A percentile compares a stretch with the other conserved stretches of the same genome.
These are phyloP conservation scores for Dioszegia aurantiaca DNA, from an alignment of 768 basidiomycete species.

Conservation along the genomic window DNA sequence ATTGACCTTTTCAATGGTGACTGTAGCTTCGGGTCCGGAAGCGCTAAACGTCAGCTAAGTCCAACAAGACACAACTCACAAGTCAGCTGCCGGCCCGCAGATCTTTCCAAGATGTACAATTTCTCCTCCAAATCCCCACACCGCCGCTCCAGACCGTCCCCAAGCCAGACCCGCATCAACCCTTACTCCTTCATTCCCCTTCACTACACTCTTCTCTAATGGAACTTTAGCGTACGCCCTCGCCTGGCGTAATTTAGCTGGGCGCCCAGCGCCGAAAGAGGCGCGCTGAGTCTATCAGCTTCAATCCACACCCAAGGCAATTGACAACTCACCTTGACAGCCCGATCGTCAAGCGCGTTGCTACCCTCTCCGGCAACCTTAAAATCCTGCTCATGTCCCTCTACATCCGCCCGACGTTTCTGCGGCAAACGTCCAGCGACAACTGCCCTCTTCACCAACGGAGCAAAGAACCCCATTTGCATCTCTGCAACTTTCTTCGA, in stretches of 20 bases:
- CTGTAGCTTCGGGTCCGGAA: constrained; percentile 23
- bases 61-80: constrained; percentile 54
- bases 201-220: constrained; percentile 59
- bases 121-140: constrained; percentile 80
- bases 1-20: constrained; percentile 42
- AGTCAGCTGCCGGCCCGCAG: constrained; percentile 23
- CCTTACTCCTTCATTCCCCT: constrained; percentile 64
- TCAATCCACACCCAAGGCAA: neutral
- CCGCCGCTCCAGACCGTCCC: constrained; percentile 81
- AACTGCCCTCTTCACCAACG: constrained; percentile 17
- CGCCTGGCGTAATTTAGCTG: constrained; percentile 67
- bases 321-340: constrained; percentile 38
- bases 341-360: constrained; percentile 36
- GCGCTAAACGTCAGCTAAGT: constrained; percentile 20
- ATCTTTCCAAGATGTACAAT: constrained; percentile 74
- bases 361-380: constrained; percentile 48
- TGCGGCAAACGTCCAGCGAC: constrained; percentile 18
- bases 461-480: constrained; percentile 46
- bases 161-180: constrained; percentile 80
- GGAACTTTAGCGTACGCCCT: constrained; percentile 77
- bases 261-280: constrained; percentile 69
- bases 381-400: constrained; percentile 41
- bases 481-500: constrained; percentile 46
- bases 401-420: constrained; percentile 10
- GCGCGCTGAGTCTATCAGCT: constrained; percentile 58